Percentiles rank a stretch among this genome's conserved stretches.
phyloP scores from a whole-genome alignment of 441 rosid genomes.

The Sinapis alba region DNA sequence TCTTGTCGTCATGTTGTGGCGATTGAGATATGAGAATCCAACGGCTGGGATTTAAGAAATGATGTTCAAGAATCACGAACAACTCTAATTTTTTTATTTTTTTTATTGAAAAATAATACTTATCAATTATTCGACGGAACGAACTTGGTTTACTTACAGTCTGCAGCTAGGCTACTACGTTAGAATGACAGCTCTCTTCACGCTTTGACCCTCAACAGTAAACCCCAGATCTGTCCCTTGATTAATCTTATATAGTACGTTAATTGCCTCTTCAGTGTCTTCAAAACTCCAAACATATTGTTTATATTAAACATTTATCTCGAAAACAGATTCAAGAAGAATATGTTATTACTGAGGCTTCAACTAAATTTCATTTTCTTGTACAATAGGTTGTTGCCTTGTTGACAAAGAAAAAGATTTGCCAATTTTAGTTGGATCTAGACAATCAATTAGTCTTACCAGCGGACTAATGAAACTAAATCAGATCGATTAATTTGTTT shows the following conservation, averaged over 20 bases:
- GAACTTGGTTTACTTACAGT: conserved; percentile 9
- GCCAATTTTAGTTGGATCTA: neutral
- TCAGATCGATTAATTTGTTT: neutral
- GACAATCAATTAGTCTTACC: neutral
- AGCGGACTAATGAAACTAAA: neutral
- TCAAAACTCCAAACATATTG: conserved; percentile 6
- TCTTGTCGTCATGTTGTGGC: conserved; percentile 17
- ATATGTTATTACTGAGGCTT: conserved; percentile 12
- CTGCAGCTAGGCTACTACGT: conserved; percentile 18
- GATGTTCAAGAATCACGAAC: conserved; percentile 32
- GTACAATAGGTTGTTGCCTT: neutral
- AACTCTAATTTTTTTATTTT: neutral
- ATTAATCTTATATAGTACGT: neutral
- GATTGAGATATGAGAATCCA: conserved; percentile 24
- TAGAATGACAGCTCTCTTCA: conserved; percentile 36
- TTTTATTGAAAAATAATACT: neutral
- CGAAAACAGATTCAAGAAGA: neutral
- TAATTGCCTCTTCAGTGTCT: conserved; percentile 26
- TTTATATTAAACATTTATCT: neutral
- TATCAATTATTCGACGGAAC: neutral
- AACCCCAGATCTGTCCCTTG: conserved; percentile 31
- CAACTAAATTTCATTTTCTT: neutral
- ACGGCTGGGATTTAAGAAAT: conserved; percentile 24
- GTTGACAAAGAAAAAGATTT: neutral
- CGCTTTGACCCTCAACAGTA: conserved; percentile 22